Conservation (phyloP, 2,329 filamentous ascomycete species). For the Drechslera avenae region DNA sequence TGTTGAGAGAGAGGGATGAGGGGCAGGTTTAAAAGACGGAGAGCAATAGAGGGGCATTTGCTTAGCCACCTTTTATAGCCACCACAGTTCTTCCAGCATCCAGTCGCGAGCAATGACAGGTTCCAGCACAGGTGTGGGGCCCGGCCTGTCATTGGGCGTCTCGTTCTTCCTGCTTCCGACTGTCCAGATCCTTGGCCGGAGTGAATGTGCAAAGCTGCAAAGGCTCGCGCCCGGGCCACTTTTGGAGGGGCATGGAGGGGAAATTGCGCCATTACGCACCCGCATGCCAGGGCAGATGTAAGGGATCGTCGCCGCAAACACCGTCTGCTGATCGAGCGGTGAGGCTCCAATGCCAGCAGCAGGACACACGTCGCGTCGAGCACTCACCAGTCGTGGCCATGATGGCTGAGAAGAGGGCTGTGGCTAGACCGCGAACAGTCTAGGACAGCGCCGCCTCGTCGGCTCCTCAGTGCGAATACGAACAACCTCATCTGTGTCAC, state of each 20-base stretch:
- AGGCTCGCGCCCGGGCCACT: slow-evolving; percentile 12
- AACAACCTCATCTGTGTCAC: neutral
- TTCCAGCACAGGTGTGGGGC: slow-evolving; percentile 16
- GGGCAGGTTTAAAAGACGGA: slow-evolving; percentile 21
- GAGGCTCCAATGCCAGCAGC: too few relatives aligned
- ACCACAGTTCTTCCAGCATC: slow-evolving; percentile 14
- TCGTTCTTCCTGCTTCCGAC: neutral
- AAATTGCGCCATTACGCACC: slow-evolving; percentile 6
- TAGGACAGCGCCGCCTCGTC: neutral
- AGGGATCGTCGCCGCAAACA: neutral
- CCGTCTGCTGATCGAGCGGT: neutral
- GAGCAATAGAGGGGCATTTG: slow-evolving; percentile 19
- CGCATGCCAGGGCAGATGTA: slow-evolving; percentile 15
- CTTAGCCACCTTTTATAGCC: slow-evolving; percentile 18
- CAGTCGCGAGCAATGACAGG: slow-evolving; percentile 11
- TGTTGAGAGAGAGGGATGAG: slow-evolving; percentile 18
- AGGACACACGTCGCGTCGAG: too few relatives aligned
- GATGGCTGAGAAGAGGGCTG: too few relatives aligned
- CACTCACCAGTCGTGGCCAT: too few relatives aligned
- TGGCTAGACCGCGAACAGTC: neutral
- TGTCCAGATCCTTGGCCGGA: neutral
- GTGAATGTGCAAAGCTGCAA: neutral
- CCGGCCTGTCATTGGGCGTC: slow-evolving; percentile 10
- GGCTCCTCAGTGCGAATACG: slow-evolving; percentile 13
- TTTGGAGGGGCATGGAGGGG: slow-evolving; percentile 21